A percentile compares a stretch with the other conserved stretches of the same genome.
Evolutionary conservation across 140 eudicot species (phyloP).

Genomic region (Erigeron philadelphicus): DNA sequence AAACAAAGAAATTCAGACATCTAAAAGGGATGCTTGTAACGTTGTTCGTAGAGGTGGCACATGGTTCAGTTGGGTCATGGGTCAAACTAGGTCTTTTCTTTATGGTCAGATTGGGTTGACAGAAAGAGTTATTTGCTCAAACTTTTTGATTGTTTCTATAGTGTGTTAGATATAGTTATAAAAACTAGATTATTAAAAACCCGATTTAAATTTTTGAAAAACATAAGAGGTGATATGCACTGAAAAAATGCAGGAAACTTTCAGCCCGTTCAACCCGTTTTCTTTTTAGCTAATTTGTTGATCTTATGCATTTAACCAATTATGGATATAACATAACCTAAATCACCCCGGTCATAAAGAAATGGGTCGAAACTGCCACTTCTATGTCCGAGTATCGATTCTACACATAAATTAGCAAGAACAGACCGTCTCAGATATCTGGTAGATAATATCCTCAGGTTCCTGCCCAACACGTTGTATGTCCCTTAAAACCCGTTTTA

Average conservation of each 20-base stretch:
- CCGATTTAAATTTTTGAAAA: not conserved
- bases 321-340: not conserved
- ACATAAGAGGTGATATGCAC: not conserved
- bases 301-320: not conserved
- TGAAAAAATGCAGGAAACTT: not conserved
- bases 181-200: not conserved
- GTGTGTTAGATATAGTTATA: not conserved
- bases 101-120: not conserved
- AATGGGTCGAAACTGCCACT: not conserved
- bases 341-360: not conserved
- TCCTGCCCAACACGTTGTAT: constrained; percentile 97
- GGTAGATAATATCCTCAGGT: constrained; percentile 91
- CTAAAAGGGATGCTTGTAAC: not conserved
- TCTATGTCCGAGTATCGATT: not conserved
- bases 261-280: not conserved
- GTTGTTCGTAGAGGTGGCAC: constrained; percentile 6
- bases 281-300: not conserved
- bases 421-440: constrained; percentile 90
- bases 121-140: not conserved
- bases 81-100: not conserved
- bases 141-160: not conserved
- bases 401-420: constrained; percentile 17
- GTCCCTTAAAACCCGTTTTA: constrained; percentile 88
- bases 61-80: not conserved
- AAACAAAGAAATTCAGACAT: constrained; percentile 7